Base-by-base conservation (phyloP, 495 filamentous ascomycete species). In the Daldinia vernicosa region DNA sequence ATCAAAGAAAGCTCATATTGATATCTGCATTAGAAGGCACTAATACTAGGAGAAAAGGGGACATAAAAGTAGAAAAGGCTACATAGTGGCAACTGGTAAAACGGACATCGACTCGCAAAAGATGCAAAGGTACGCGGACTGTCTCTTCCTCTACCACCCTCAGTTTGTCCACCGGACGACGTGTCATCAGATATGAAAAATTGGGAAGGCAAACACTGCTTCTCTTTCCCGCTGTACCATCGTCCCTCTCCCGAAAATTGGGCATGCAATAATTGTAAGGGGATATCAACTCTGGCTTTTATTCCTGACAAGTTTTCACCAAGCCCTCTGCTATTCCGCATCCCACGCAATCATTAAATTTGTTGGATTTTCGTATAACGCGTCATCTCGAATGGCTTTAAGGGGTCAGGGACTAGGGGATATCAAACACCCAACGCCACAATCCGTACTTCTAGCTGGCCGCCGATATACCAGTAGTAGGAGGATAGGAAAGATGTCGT, bases 11-110 rank as follows among this genome's bases (percentile, higher is more conserved):
- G 47, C 56, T 78, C 74, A 64, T 80, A 80, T 83, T 83, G 82
- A 84, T 85, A 84, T 85, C 80, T 83, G 82, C 78, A 84, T 85
- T 84, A 85, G 81, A 84, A 84, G 78, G 78, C 81, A 82, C 76
- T 84, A 85, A 68, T 80, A 83, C 74, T 82, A 77, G 74, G 61
- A 80, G 79, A 81, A 75, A 77, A 76, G 63, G 71, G 64, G 70
- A 61, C 66, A 66, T 70, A 72, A 75, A 73, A 79, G 74, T 79
- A 77, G 75, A 74, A 72, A 72, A 67, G 70, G 69, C 70, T 69
- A 66, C 61, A 61, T 63, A 70, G 62, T 71, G 66, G 70, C 70
- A 66, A 70, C 51, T 63, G 67, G 69, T 64, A 70, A 71, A 70
- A 72, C 60, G 72, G 71, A 57, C 53, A 61, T 72, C 59, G 71